These are phyloP conservation scores for Gossypium lobatum DNA, from an alignment of 441 rosid genomes.

Conservation along the genomic window DNA sequence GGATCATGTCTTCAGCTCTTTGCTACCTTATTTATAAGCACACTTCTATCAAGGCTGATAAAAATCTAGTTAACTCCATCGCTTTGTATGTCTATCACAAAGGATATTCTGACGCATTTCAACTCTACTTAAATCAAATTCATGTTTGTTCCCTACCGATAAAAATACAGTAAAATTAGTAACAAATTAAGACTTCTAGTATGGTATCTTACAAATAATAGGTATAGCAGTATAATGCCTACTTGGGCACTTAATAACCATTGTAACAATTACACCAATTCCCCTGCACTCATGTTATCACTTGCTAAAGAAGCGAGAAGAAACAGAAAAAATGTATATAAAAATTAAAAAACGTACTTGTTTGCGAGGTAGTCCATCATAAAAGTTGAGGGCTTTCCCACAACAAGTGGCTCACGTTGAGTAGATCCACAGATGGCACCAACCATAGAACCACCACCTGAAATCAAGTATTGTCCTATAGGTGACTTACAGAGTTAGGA, in stretches of 20 bases:
- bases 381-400: slow-evolving; percentile 77
- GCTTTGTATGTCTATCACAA: slow-evolving; percentile 1
- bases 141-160: neutral
- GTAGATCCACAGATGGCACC: slow-evolving; percentile 66
- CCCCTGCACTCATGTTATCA: neutral
- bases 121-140: neutral
- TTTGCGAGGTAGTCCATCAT: slow-evolving; percentile 83
- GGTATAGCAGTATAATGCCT: neutral
- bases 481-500: neutral
- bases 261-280: neutral
- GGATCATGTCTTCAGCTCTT: too few species aligned
- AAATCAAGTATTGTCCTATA: slow-evolving; percentile 8
- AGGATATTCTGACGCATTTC: neutral
- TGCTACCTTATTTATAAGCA: too few species aligned
- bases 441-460: slow-evolving; percentile 84
- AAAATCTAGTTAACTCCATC: neutral
- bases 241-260: neutral
- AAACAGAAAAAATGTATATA: neutral
- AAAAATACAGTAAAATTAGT: neutral
- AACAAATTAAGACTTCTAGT: neutral
- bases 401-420: slow-evolving; percentile 66
- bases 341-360: slow-evolving; percentile 40
- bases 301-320: neutral
- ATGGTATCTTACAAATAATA: neutral
- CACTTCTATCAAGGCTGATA: too few species aligned